Evolutionary conservation across 176 grass and related monocot genomes (phyloP), one percentile per base, ranked within the genome.

Genomic region (Carex myosuroides): DNA sequence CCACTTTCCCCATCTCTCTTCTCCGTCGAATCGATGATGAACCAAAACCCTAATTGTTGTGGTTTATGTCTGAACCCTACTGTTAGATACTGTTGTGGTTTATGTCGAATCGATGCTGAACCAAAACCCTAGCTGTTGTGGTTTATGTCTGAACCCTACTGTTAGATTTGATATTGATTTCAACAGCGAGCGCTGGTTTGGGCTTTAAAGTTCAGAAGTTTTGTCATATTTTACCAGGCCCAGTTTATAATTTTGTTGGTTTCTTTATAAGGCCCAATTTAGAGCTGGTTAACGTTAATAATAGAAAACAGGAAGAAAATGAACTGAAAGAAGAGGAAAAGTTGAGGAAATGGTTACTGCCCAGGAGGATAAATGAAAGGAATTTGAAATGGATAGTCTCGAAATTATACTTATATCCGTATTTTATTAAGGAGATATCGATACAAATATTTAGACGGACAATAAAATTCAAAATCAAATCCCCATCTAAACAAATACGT

Each of bases 1-100:
- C 85, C 70, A 76, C 67, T 60, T 75, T 85, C 52, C 83, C 83
- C 83, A 71, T 85, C 63, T 76, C 46, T 46, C 33, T 57, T 14
- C 18, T 18, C 22, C 68, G 9, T 77, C 13, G 9, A 44, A 21
- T 48, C 13, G 71, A 48, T 79, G 84, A 60, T 66, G 60, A 39
- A 79, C 13, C 24, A 30, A 77, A 77, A 77, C 73, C 73, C 73
- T 77, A 77, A 13, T 3, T 56, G 4, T 30, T 6, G 60, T 62
- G 24, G 13, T 77, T 77, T 7, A 41, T 37, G 33, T 35, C 16
- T 69, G 18, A 69, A 69, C 33, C 65, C 65, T 67, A 67, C 13
- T 30, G 26, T 66, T 18, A 59, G 56, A 29, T 26, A 2, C 29
- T 29, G 29, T 29, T 29, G 29, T 29, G 29, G 29, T 77, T 77